Base-by-base conservation (phyloP, 805 yeast genomes). In the Yueomyces sinensis region DNA sequence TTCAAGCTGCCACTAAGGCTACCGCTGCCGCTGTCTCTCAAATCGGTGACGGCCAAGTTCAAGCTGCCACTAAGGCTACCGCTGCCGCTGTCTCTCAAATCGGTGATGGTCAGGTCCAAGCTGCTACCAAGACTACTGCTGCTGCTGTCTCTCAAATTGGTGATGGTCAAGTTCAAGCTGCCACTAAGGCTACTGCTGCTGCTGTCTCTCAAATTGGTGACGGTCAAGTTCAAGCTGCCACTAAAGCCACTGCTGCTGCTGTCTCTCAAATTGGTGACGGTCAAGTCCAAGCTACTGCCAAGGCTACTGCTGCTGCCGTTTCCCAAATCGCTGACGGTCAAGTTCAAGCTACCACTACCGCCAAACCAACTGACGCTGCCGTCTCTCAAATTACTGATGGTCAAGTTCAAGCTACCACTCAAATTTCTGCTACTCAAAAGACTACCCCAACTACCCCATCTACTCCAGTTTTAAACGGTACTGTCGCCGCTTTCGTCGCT, bases 301-400 rank as follows among this genome's bases (percentile, higher is more conserved):
- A 57, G 19, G 52, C 56, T 25, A 33, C 46, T 30, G 49, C 59
- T 29, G 56, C 58, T 32, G 58, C 42, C 38, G 49, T 46, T 17
- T 42, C 58, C 38, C 52, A 54, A 29, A 65, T 59, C 36, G 60
- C 58, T 29, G 73, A 66, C 40, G 71, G 71, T 37, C 68, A 63
- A 51, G 49, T 63, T 43, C 44, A 46, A 34, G 37, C 27, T 46
- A 46, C 33, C 46, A 36, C 46, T 47, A 38, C 51, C 20, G 39
- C 45, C 30, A 28, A 42, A 27, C 35, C 38, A 23, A 35, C 43
- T 16, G 24, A 41, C 17, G 40, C 49, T 27, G 42, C 44, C 17
- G 65, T 45, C 31, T 38, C 69, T 42, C 75, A 68, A 54, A 70
- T 71, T 37, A 65, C 65, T 44, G 76, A 69, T 44, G 76, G 75